These are phyloP conservation scores for Sarocladium kiliense DNA, from an alignment of 2,329 filamentous ascomycete genomes.

Conservation along the genomic window DNA sequence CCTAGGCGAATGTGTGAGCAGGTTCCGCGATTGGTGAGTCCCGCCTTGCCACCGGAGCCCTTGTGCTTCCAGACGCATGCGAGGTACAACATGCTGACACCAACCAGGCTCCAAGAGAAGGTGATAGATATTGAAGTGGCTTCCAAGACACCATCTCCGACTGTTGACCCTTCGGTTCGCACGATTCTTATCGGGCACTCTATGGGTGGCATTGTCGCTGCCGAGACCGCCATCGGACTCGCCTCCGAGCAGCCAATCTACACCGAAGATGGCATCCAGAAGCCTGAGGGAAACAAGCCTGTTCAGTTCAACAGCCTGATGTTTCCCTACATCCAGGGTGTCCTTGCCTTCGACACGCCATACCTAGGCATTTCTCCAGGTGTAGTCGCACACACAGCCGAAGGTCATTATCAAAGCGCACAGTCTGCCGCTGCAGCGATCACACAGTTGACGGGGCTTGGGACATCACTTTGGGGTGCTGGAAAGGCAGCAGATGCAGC, in stretches of 20 bases:
- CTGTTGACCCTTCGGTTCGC: slow-evolving; percentile 77
- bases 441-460: slow-evolving; percentile 58
- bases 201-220: slow-evolving; percentile 91
- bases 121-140: slow-evolving; percentile 93
- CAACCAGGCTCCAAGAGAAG: slow-evolving; percentile 71
- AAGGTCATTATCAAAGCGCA: slow-evolving; percentile 72
- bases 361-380: slow-evolving; percentile 78
- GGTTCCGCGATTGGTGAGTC: slow-evolving; percentile 69
- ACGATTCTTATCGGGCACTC: slow-evolving; percentile 82
- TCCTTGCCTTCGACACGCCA: slow-evolving; percentile 92
- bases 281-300: slow-evolving; percentile 20
- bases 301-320: slow-evolving; percentile 59
- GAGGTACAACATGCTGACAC: not conserved
- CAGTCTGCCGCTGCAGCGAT: slow-evolving; percentile 67
- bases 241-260: slow-evolving; percentile 50
- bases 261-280: slow-evolving; percentile 36
- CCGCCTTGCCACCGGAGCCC: not conserved
- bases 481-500: slow-evolving; percentile 32
- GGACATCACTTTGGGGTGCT: slow-evolving; percentile 61
- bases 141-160: slow-evolving; percentile 74
- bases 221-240: slow-evolving; percentile 76
- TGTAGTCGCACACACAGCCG: slow-evolving; percentile 80
- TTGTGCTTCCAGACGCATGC: too few relatives aligned
- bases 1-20: slow-evolving; percentile 62
- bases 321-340: slow-evolving; percentile 88